Base-by-base conservation (phyloP, 2,329 filamentous ascomycete species). In the Calonectria pauciramosa region DNA sequence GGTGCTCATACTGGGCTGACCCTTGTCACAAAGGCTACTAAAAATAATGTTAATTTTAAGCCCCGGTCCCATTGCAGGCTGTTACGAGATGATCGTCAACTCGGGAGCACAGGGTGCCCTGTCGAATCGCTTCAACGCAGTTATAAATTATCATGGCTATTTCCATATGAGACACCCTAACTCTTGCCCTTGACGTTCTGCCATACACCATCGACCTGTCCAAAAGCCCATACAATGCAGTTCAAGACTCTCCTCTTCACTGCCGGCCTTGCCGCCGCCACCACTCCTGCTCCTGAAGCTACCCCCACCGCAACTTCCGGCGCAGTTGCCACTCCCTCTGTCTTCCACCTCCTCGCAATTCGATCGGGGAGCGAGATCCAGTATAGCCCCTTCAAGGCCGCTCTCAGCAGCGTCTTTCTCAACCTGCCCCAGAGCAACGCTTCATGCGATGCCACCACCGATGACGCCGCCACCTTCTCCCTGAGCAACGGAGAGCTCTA, bases 301-400 rank as follows among this genome's bases (percentile, higher is more conserved):
- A 49, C 44, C 20, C 44, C 44, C 18, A 23, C 6, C 20, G 9
- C 44, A 23, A 49, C 44, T 49, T 18, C 44, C 20, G 44, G 44
- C 8, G 56, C 56, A 14, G 8, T 51, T 16, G 34, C 32, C 38
- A 36, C 64, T 47, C 41, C 8, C 49, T 18, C 28, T 18, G 4
- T 84, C 64, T 92, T 92, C 79, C 81, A 83, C 71, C 71, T 92
- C 72, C 82, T 90, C 77, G 83, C 89, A 52, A 86, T 91, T 67
- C 86, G 86, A 75, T 89, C 89, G 13, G 89, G 83, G 76, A 88
- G 85, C 73, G 80, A 79, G 0, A 85, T 92, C 30, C 90, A 92
- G 78, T 88, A 87, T 76, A 76, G 83, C 16, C 38, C 68, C 49
- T 82, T 90, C 81, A 85, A 85, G 73, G 91, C 91, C 36, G 79